Base-by-base conservation (phyloP, 495 filamentous ascomycete species). In the Stereocaulon alpinum region DNA sequence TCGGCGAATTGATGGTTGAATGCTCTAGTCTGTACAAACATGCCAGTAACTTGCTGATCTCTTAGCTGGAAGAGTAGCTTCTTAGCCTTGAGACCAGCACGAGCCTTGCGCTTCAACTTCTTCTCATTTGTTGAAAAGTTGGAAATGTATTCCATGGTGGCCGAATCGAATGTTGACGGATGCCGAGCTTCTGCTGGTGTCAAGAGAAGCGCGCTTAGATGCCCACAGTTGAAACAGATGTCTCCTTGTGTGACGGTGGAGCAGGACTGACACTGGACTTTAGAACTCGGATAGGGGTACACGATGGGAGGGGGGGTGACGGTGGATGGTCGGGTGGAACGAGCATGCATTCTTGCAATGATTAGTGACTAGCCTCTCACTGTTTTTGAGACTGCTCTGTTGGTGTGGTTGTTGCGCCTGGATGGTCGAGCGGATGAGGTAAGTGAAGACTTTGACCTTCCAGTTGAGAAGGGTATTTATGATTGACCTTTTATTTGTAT, bases 171-270 rank as follows among this genome's bases (percentile, higher is more conserved):
- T 42, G 18, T 15, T 9, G 32, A 5, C 20, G 15, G 24, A 24
- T 6, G 11, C 6, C 32, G 2, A 10, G 18, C 30, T 50, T 40
- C 34, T 6, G 45, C 44, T 9, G 24, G 47, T 0, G 17, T 20
- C 9, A 32, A 44, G 0, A 51, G 56, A 7, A 59, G 32, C 18
- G 45, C 41, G 47, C 56, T 59, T 4, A 59, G 22, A 0, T 30
- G 45, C 2, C 45, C 44, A 17, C 56, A 59, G n/a, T 59, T 51
- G n/a, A 59, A 59, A 44, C 56, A 59, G 1, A 59, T 59, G 9
- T 59, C 56, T 7, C 56, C 47, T 11, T 45, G 47, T 24, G 41
- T 51, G 47, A 50, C 47, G 4, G 56, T 32, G 7, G 34, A 17
- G 37, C 56, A 59, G 45, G 34, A 59, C 6, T 24, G 2, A 15